These are phyloP conservation scores for Hymenoscyphus infarciens DNA, from an alignment of 2,329 filamentous ascomycete species.

Conservation along the genomic window DNA sequence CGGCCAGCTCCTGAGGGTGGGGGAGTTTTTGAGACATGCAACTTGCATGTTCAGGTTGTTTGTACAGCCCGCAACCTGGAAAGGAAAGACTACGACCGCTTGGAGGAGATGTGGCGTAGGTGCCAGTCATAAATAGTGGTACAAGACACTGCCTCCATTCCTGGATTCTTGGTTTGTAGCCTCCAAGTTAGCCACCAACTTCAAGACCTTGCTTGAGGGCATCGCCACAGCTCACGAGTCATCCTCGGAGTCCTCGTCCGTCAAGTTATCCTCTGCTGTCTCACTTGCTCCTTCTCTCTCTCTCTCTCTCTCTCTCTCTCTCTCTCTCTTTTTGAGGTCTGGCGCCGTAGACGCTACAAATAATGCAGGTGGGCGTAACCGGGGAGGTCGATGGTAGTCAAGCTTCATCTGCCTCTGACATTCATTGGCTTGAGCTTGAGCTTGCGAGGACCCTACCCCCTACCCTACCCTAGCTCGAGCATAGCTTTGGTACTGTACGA, in stretches of 20 bases:
- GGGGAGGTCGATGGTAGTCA: background rate
- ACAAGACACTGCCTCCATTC: slow-evolving; percentile 3
- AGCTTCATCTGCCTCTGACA: background rate
- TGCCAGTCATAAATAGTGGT: background rate
- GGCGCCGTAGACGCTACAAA: background rate
- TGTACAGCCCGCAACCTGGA: background rate
- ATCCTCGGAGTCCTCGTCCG: slow-evolving; percentile 1
- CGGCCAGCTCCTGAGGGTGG: background rate
- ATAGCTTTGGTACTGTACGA: background rate
- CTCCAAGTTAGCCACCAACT: background rate
- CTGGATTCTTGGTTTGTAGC: background rate
- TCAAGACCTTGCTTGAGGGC: background rate
- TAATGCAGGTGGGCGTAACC: background rate
- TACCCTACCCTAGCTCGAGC: background rate
- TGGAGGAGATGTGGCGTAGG: background rate
- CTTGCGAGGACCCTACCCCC: background rate
- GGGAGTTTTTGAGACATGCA: background rate
- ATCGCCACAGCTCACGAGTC: slow-evolving; percentile 1
- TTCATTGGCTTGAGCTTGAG: background rate
- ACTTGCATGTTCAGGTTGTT: background rate
- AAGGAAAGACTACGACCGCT: background rate
- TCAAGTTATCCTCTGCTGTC: background rate
- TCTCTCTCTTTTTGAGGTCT: background rate
- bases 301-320: background rate
- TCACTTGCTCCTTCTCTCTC: slow-evolving; percentile 3